Percentiles rank a stretch among this genome's conserved stretches.
These are phyloP conservation scores for Mrakia frigida DNA, from an alignment of 768 basidiomycete genomes.

Conservation along the genomic window DNA sequence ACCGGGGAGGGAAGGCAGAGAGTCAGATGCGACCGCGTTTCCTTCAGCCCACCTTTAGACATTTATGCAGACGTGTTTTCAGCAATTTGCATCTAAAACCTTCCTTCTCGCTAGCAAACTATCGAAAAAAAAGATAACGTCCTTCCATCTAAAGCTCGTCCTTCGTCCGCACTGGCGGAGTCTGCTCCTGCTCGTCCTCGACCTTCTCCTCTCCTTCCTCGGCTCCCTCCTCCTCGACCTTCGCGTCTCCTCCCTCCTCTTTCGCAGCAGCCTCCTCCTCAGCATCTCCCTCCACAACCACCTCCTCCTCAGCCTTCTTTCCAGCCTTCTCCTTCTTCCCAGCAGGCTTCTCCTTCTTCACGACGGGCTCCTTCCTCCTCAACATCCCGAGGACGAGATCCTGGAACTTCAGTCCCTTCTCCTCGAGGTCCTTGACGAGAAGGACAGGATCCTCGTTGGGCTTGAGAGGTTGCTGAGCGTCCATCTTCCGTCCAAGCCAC, in stretches of 20 bases:
- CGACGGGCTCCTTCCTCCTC: conserved; percentile 35
- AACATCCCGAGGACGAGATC: conserved; percentile 48
- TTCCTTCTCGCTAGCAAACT: not conserved
- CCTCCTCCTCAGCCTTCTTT: conserved; percentile 8
- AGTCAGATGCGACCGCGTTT: too few species aligned
- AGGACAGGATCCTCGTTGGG: conserved; percentile 80
- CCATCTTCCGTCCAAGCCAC: conserved; percentile 77
- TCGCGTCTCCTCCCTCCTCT: not conserved
- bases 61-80: not conserved
- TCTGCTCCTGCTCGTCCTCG: not conserved
- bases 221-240: not conserved
- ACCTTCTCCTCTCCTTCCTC: not conserved
- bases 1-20: too few species aligned
- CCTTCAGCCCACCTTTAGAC: too few species aligned
- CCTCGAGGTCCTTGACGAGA: conserved; percentile 76
- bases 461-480: conserved; percentile 70
- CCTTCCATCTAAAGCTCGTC: conserved; percentile 20
- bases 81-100: not conserved
- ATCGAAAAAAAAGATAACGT: not conserved
- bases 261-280: not conserved
- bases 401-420: conserved; percentile 73
- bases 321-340: conserved; percentile 33
- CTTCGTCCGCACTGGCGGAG: not conserved
- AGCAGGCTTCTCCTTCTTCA: conserved; percentile 29
- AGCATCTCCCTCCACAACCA: not conserved